phyloP scores from a whole-genome alignment of 75 land plant genomes.

The Chamaecyparis obtusa region DNA sequence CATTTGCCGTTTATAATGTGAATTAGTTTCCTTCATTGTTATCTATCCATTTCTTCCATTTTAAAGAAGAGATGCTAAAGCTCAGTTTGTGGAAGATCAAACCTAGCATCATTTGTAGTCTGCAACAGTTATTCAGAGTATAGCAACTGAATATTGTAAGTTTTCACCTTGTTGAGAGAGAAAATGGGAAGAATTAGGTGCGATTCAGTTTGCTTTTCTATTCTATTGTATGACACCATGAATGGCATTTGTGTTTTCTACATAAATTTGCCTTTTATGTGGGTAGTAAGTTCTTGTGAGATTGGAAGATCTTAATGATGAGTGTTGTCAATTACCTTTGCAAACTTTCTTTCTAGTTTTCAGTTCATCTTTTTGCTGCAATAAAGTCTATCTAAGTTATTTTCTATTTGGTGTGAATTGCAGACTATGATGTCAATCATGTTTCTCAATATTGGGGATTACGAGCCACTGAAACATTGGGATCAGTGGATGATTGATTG shows the following conservation, averaged over 20 bases:
- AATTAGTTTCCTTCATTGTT: neutral
- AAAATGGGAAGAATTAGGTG: neutral
- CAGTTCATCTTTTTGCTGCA: neutral
- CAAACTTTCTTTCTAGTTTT: neutral
- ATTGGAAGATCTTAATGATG: neutral
- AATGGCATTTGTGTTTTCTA: neutral
- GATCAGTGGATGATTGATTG: constrained; percentile 1
- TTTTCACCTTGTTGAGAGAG: neutral
- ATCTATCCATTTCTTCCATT: neutral
- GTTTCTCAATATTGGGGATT: neutral
- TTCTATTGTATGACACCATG: too few species aligned
- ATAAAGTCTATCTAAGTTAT: neutral
- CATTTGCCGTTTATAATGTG: too few species aligned
- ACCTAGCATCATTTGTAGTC: neutral
- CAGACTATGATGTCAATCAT: neutral
- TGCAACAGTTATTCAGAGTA: neutral
- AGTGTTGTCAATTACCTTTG: neutral
- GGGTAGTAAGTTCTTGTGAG: neutral
- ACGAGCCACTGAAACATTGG: neutral
- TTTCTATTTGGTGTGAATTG: neutral
- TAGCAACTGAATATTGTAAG: neutral
- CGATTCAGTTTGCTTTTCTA: neutral
- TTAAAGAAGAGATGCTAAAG: neutral
- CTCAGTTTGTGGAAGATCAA: neutral
- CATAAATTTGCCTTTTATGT: neutral